These are phyloP conservation scores for Tremellales sp. DNA, from an alignment of 1,284 basidiomycete species.

Conservation along the genomic window DNA sequence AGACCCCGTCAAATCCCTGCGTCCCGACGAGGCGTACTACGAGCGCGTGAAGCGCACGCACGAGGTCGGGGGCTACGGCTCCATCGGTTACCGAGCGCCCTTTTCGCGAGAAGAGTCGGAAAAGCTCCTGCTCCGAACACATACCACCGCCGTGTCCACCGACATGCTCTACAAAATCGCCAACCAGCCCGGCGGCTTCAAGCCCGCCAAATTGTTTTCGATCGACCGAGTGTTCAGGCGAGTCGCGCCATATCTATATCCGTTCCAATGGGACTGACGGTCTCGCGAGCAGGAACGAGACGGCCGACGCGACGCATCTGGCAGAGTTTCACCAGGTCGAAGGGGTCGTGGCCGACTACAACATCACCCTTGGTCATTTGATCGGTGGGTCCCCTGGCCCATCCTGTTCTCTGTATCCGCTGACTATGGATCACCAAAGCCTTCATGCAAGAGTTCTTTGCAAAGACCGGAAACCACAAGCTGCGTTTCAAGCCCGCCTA, in stretches of 20 bases:
- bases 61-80: slow-evolving; percentile 87
- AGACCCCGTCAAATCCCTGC: slow-evolving; percentile 78
- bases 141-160: slow-evolving; percentile 94
- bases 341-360: slow-evolving; percentile 94
- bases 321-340: slow-evolving; percentile 99
- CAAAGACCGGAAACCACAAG: slow-evolving; percentile 92
- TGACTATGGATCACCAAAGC: slow-evolving; percentile 52
- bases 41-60: slow-evolving; percentile 83
- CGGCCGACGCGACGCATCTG: slow-evolving; percentile 97
- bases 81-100: slow-evolving; percentile 96
- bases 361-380: slow-evolving; percentile 91
- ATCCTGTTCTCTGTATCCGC: not conserved
- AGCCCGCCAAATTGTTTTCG: slow-evolving; percentile 94
- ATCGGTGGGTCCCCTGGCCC: slow-evolving; percentile 61
- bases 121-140: slow-evolving; percentile 90
- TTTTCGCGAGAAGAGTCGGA: slow-evolving; percentile 89
- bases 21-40: slow-evolving; percentile 82
- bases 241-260: slow-evolving; percentile 7
- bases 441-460: slow-evolving; percentile 98
- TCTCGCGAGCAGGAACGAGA: slow-evolving; percentile 69
- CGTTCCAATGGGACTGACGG: too few relatives aligned
- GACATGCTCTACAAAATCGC: slow-evolving; percentile 94
- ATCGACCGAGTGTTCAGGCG: slow-evolving; percentile 90
- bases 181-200: slow-evolving; percentile 70
- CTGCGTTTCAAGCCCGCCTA: slow-evolving; percentile 85